These are phyloP conservation scores for Endothia cerciana DNA, from an alignment of 2,329 filamentous ascomycete genomes.

Conservation along the genomic window DNA sequence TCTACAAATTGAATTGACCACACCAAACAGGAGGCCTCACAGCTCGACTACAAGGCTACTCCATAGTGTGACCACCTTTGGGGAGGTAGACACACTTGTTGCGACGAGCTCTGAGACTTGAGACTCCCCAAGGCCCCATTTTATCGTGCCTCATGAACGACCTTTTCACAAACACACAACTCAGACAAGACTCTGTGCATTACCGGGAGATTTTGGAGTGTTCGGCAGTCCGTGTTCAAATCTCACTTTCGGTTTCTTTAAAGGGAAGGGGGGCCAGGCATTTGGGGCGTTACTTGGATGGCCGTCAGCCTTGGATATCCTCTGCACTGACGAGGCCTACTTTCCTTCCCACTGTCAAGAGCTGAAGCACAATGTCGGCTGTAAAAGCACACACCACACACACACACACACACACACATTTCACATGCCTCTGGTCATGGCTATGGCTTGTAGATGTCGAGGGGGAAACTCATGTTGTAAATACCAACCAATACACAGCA, in stretches of 20 bases:
- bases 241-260: slow-evolving; percentile 12
- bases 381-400: slow-evolving; percentile 10
- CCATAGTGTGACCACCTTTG: not conserved
- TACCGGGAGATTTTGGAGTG: slow-evolving; percentile 22
- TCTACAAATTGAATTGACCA: not conserved
- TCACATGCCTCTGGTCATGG: slow-evolving; percentile 12
- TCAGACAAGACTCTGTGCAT: slow-evolving; percentile 19
- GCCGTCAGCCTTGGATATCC: slow-evolving; percentile 13
- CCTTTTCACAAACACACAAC: not conserved
- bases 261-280: slow-evolving; percentile 8
- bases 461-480: slow-evolving; percentile 20
- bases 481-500: slow-evolving; percentile 13
- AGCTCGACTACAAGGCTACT: not conserved
- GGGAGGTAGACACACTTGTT: not conserved
- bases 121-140: not conserved
- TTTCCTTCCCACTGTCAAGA: slow-evolving; percentile 16
- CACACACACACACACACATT: slow-evolving; percentile 1
- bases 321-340: slow-evolving; percentile 17
- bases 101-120: slow-evolving; percentile 1
- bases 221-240: slow-evolving; percentile 14
- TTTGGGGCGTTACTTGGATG: slow-evolving; percentile 25
- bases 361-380: slow-evolving; percentile 20
- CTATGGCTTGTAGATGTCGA: slow-evolving; percentile 28
- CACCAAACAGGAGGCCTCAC: not conserved
- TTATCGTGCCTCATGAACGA: not conserved